These are phyloP conservation scores for Pholiota conissans DNA, from an alignment of 768 basidiomycete species.

Conservation along the genomic window DNA sequence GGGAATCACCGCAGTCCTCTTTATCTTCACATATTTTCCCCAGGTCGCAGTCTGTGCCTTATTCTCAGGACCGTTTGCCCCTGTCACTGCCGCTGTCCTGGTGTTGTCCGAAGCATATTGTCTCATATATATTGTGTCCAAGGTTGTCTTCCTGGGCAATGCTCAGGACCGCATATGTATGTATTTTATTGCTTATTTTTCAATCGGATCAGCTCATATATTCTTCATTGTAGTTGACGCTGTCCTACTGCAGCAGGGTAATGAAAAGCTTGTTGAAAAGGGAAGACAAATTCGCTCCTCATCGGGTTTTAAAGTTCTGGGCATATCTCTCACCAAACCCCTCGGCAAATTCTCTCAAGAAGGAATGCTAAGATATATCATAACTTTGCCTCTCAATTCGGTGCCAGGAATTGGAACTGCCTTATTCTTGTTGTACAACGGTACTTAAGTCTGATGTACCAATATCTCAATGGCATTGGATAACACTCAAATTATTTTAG, in stretches of 20 bases:
- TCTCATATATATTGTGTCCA: conserved; percentile 34
- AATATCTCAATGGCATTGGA: neutral
- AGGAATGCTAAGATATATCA: conserved; percentile 54
- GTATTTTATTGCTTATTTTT: conserved; percentile 10
- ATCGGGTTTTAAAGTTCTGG: conserved; percentile 42
- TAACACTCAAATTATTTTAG: conserved; percentile 18
- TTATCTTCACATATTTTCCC: conserved; percentile 63
- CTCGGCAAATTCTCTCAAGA: conserved; percentile 43
- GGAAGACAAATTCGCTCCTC: conserved; percentile 33
- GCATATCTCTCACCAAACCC: conserved; percentile 49
- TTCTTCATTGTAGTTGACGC: conserved; percentile 32
- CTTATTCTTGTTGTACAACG: conserved; percentile 59
- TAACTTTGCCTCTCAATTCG: conserved; percentile 67
- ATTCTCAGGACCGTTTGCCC: conserved; percentile 65
- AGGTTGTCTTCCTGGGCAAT: conserved; percentile 32
- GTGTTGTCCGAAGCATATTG: conserved; percentile 44
- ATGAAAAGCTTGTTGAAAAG: conserved; percentile 30
- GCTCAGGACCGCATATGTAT: conserved; percentile 41
- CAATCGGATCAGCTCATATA: neutral
- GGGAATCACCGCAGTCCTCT: conserved; percentile 43
- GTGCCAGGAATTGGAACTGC: conserved; percentile 67
- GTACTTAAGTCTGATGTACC: conserved; percentile 20
- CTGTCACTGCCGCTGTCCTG: conserved; percentile 48
- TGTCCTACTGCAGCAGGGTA: conserved; percentile 34
- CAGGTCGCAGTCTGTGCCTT: conserved; percentile 64